Conservation (phyloP, 768 basidiomycete species). For the Mycena leptocephala region DNA sequence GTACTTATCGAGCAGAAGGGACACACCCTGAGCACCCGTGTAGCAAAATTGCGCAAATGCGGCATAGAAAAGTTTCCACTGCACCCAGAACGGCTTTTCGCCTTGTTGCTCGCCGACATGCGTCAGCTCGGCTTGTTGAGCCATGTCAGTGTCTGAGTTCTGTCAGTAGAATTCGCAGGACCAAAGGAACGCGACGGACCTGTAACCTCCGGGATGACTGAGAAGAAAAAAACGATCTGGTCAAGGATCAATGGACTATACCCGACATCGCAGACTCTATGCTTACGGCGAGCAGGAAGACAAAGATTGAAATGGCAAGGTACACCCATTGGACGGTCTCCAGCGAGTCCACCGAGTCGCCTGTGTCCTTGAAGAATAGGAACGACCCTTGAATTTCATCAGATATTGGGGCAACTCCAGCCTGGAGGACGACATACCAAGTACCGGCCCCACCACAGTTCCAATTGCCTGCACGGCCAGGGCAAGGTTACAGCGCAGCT, state of each 20-base stretch:
- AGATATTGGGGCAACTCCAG: too few species aligned
- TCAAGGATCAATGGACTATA: background rate
- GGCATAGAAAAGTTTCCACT: slow-evolving; percentile 50
- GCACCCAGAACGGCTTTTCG: slow-evolving; percentile 47
- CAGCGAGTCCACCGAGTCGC: slow-evolving; percentile 48
- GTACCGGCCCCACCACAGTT: slow-evolving; percentile 51
- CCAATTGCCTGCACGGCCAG: slow-evolving; percentile 53
- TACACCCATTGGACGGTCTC: slow-evolving; percentile 55
- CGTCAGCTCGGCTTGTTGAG: slow-evolving; percentile 51
- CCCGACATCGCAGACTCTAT: too few species aligned
- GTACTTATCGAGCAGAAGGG: too few species aligned
- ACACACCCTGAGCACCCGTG: slow-evolving; percentile 49
- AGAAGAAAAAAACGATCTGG: slow-evolving; percentile 50
- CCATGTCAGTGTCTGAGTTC: slow-evolving; percentile 51
- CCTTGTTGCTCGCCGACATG: slow-evolving; percentile 46
- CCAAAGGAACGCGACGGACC: slow-evolving; percentile 25
- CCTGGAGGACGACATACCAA: slow-evolving; percentile 39
- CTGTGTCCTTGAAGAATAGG: slow-evolving; percentile 52
- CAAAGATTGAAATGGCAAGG: slow-evolving; percentile 52
- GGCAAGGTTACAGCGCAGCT: slow-evolving; percentile 52
- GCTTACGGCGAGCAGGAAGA: slow-evolving; percentile 47
- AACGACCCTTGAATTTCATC: slow-evolving; percentile 41
- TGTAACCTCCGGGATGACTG: slow-evolving; percentile 53
- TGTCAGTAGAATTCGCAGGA: background rate
- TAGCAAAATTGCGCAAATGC: slow-evolving; percentile 54